Percentiles rank a stretch among this genome's conserved stretches.
phyloP scores from a whole-genome alignment of 345 rosid genomes.

The Bruguiera sexangula region DNA sequence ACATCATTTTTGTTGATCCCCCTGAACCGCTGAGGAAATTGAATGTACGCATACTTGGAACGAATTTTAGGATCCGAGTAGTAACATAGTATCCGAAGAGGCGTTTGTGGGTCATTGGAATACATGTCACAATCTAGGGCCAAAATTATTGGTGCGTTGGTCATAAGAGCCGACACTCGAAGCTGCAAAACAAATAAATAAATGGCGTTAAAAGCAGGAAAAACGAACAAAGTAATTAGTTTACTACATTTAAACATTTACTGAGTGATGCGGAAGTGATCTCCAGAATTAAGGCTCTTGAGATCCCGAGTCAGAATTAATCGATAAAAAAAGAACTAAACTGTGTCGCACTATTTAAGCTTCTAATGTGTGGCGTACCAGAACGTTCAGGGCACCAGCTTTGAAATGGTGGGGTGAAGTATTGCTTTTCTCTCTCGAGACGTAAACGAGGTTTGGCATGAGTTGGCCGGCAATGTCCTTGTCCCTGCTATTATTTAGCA shows the following conservation, averaged over 20 bases:
- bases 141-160: constrained; percentile 62
- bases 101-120: constrained; percentile 65
- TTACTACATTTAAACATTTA: background rate
- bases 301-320: too few species aligned
- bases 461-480: constrained; percentile 29
- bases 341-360: too few species aligned
- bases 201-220: background rate
- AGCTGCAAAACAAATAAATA: constrained; percentile 32
- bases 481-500: constrained; percentile 41
- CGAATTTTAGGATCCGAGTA: constrained; percentile 33
- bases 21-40: constrained; percentile 65
- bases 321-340: too few species aligned
- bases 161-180: constrained; percentile 65
- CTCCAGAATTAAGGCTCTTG: too few species aligned
- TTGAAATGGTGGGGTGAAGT: constrained; percentile 57
- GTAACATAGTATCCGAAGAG: constrained; percentile 52
- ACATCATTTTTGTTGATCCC: constrained; percentile 53
- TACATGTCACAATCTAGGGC: constrained; percentile 79
- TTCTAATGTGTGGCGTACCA: constrained; percentile 27
- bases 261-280: too few species aligned
- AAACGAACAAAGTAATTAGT: background rate
- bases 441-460: constrained; percentile 63
- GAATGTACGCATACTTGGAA: constrained; percentile 41
- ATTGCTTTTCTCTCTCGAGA: constrained; percentile 60
- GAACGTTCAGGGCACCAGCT: constrained; percentile 77